A percentile compares a stretch with the other conserved stretches of the same genome.
These are phyloP conservation scores for Angomonas desouzai DNA, from an alignment of 208 protist species.

Conservation along the genomic window DNA sequence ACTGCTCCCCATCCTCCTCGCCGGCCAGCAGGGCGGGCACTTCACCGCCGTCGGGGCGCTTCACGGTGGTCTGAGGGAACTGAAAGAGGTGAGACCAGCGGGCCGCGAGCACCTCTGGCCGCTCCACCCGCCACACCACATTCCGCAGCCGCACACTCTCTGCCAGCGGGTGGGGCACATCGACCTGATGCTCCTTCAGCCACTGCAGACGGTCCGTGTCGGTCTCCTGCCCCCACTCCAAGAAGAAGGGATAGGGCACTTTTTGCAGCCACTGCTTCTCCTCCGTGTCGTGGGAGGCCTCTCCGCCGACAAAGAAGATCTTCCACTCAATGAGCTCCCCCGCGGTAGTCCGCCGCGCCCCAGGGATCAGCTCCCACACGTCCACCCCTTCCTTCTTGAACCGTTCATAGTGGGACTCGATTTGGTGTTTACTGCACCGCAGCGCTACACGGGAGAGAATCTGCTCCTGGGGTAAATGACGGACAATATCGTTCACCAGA, in stretches of 20 bases:
- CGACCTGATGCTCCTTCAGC: neutral
- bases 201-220: slow-evolving; percentile 4
- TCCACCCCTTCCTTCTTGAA: neutral
- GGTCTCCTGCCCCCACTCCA: slow-evolving; percentile 11
- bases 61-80: neutral
- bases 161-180: slow-evolving; percentile 4
- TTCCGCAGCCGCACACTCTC: neutral
- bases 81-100: slow-evolving; percentile 4
- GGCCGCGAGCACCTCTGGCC: neutral
- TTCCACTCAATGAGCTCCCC: slow-evolving; percentile 13
- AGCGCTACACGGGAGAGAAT: slow-evolving; percentile 12
- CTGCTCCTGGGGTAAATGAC: slow-evolving; percentile 6
- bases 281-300: neutral
- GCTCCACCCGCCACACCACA: neutral
- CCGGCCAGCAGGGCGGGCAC: slow-evolving; percentile 1
- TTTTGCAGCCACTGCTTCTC: neutral
- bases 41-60: neutral
- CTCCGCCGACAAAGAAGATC: slow-evolving; percentile 14
- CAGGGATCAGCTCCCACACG: slow-evolving; percentile 6
- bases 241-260: slow-evolving; percentile 12
- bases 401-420: slow-evolving; percentile 3
- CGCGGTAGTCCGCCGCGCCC: slow-evolving; percentile 1
- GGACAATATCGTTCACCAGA: slow-evolving; percentile 2
- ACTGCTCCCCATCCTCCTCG: slow-evolving; percentile 2
- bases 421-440: neutral